Conservation (phyloP, 2,329 filamentous ascomycete species). For the Cladophialophora yegresii region DNA sequence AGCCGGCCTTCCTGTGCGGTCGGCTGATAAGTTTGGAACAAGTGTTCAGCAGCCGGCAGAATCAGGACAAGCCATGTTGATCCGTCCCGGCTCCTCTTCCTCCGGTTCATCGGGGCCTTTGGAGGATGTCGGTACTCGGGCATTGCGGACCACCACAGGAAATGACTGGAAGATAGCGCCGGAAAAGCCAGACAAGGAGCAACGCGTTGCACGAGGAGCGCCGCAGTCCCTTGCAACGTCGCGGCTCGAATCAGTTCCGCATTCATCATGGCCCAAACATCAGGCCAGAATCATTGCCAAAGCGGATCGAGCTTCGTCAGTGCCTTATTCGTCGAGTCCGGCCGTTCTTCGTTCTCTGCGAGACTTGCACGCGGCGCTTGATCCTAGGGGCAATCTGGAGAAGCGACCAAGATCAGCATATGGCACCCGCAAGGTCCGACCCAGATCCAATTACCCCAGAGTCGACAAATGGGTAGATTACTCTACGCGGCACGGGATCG, state of each 20-base stretch:
- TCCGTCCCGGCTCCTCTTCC: slow-evolving; percentile 21
- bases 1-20: not conserved
- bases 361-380: slow-evolving; percentile 21
- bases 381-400: slow-evolving; percentile 21
- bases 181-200: slow-evolving; percentile 7
- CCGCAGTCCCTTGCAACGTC: slow-evolving; percentile 8
- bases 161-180: slow-evolving; percentile 18
- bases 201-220: not conserved
- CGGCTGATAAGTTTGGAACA: slow-evolving; percentile 3
- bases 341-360: slow-evolving; percentile 23
- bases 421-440: slow-evolving; percentile 20
- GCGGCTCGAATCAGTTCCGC: not conserved
- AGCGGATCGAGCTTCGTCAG: slow-evolving; percentile 11
- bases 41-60: slow-evolving; percentile 4
- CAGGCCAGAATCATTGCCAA: slow-evolving; percentile 26
- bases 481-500: slow-evolving; percentile 55
- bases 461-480: slow-evolving; percentile 59
- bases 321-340: slow-evolving; percentile 20
- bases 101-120: slow-evolving; percentile 40
- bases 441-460: slow-evolving; percentile 44
- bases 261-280: slow-evolving; percentile 7
- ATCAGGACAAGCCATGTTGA: not conserved
- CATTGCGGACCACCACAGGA: slow-evolving; percentile 19
- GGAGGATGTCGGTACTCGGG: slow-evolving; percentile 45
- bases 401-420: slow-evolving; percentile 23